Conservation (phyloP, 805 yeast species). For the Cyberlindnera euphorbiae region DNA sequence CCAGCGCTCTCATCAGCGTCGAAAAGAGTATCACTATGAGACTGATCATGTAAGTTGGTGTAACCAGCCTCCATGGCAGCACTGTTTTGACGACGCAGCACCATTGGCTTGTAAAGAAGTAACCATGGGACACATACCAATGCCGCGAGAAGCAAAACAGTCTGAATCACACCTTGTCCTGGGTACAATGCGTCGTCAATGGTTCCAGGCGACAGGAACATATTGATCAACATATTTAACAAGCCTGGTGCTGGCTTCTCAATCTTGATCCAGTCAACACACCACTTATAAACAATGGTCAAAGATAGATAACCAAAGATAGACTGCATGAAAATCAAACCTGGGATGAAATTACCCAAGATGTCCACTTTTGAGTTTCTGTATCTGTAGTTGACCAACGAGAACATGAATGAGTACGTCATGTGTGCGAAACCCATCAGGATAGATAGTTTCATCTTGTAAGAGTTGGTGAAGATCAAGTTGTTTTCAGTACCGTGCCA, state of each 20-base stretch:
- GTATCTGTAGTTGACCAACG: conserved; percentile 71
- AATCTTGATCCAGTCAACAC: conserved; percentile 80
- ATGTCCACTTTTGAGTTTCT: conserved; percentile 75
- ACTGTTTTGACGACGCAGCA: conserved; percentile 31
- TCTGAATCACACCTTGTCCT: conserved; percentile 78
- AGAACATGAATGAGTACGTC: conserved; percentile 84
- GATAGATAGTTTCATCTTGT: conserved; percentile 94
- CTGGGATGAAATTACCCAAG: conserved; percentile 91
- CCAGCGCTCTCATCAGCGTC: conserved; percentile 40
- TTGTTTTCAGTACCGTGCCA: conserved; percentile 99
- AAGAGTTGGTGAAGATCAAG: conserved; percentile 86
- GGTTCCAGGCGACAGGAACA: conserved; percentile 92
- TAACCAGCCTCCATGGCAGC: conserved; percentile 47
- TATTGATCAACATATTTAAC: conserved; percentile 89
- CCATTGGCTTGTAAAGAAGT: conserved; percentile 75
- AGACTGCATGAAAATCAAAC: conserved; percentile 91
- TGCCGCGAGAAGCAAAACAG: conserved; percentile 66
- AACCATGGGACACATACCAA: conserved; percentile 92
- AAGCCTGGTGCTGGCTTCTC: conserved; percentile 85
- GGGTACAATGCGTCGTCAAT: conserved; percentile 75
- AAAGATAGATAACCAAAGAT: conserved; percentile 90
- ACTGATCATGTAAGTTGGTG: conserved; percentile 43
- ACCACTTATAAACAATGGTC: conserved; percentile 90
- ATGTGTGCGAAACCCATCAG: conserved; percentile 93
- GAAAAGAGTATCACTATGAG: conserved; percentile 31